Evolutionary conservation across 2,329 filamentous ascomycete species (phyloP), one percentile per base, ranked within the genome.

Genomic region (Achaetomium macrosporum): DNA sequence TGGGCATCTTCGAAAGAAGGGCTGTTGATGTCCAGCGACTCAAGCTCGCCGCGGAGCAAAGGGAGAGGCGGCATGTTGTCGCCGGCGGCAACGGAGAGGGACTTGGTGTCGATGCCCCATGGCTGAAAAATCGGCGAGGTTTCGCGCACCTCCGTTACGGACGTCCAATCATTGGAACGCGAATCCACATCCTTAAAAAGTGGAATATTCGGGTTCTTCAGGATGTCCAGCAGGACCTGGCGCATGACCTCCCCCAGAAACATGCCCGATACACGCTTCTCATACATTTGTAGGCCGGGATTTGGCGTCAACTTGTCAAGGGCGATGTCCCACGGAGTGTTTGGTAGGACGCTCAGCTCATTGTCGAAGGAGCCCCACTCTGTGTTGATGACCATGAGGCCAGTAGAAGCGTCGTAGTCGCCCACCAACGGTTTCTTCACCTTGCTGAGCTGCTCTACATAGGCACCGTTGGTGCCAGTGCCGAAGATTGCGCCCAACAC

Each of bases 341-440:
- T 86, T 42, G 92, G 93, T 39, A 99, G 78, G 17, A 95, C 87
- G 61, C 85, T 88, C 59, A 97, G 82, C 62, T 87, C 82, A 73
- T 97, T 97, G 72, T 99, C 93, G 65, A 99, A 99, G 53, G 90
- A 95, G 57, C 93, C 93, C 93, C 93, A 99, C 73, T 99, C 93
- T 1, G 88, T 92, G 73, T 99, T 99, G 72, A 99, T 81, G 54
- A 99, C 90, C 93, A 99, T 99, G 63, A 95, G 83, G 48, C 91
- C 90, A 0, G 91, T 95, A 9, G 83, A 83, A 45, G 76, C 76
- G 70, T 96, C 90, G 62, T 87, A 93, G 5, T 85, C 76, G 58
- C 83, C 83, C 55, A 76, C 73, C 52, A 87, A 73, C 15, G 81
- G 73, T 75, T 97, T 99, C 66, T 84, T 90, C 65, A 97, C 82